These are phyloP conservation scores for Purshia tridentata DNA, from an alignment of 306 rosid genomes.

Conservation along the genomic window DNA sequence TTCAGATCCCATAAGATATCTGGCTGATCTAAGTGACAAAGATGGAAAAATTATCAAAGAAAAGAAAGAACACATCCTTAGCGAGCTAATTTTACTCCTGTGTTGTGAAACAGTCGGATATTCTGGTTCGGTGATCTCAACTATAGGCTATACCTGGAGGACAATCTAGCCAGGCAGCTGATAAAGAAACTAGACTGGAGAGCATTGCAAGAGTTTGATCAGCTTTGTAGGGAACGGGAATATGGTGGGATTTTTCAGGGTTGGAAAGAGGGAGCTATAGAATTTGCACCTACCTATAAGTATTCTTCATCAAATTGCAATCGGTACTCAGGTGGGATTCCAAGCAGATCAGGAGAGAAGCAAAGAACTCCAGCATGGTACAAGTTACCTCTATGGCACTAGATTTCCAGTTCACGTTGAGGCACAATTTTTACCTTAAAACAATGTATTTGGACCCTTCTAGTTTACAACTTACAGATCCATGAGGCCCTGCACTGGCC, in stretches of 20 bases:
- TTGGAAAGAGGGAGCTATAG: slow-evolving; percentile 87
- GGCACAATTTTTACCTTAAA: background rate
- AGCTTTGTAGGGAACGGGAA: slow-evolving; percentile 69
- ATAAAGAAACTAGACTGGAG: slow-evolving; percentile 80
- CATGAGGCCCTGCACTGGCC: slow-evolving; percentile 10
- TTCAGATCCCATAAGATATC: background rate
- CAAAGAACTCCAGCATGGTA: slow-evolving; percentile 99
- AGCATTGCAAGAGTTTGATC: slow-evolving; percentile 78
- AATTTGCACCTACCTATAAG: slow-evolving; percentile 91
- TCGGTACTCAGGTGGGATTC: slow-evolving; percentile 68
- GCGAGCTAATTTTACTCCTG: background rate
- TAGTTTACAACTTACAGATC: background rate
- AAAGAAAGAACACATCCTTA: background rate
- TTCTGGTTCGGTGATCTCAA: slow-evolving; percentile 98
- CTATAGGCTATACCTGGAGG: slow-evolving; percentile 89
- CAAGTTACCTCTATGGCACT: background rate
- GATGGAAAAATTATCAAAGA: background rate
- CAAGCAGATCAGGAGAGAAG: slow-evolving; percentile 71
- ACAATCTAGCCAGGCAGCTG: slow-evolving; percentile 64
- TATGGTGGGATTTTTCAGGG: slow-evolving; percentile 83
- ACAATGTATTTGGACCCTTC: background rate
- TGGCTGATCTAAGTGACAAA: background rate
- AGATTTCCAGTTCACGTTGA: background rate
- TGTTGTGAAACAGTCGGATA: slow-evolving; percentile 68
- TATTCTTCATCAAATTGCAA: slow-evolving; percentile 61